Base-by-base conservation (phyloP, 2,329 filamentous ascomycete species). In the Alternaria novae-zelandiae region DNA sequence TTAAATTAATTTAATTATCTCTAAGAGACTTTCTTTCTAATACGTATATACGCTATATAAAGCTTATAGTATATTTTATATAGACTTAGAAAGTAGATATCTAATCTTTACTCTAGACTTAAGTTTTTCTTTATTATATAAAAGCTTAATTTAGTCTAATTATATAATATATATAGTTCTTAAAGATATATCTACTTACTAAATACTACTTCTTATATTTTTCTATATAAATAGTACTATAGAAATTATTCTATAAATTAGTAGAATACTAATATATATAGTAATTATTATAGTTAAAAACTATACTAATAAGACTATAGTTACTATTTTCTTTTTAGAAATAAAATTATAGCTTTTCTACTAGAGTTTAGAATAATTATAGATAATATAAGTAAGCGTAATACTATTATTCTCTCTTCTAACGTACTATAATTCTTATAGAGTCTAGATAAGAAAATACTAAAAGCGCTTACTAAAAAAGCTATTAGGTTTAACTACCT, bases 151-250 rank as follows among this genome's bases (percentile, higher is more conserved):
- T 5, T 79, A 74, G 15, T 89, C 86, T 49, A 82, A 88, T 67
- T 97, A 94, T 82, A 96, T 93, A 2, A 94, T 92, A 11, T 97
- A 93, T 78, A 88, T 86, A 59, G 91, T 96, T 45, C 88, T 84
- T 41, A 85, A 95, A 81, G 94, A 97, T 81, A 91, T 89, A 82
- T 97, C 93, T n/a, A 89, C 89, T 30, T 97, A 97, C 83, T 97
- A 93, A 81, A 88, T 89, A 56, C 94, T 94, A 1, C 82, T 87
- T 3, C 76, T 97, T 67, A 94, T 95, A 82, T 97, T 97, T 79
- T 80, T 89, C 75, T 87, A 94, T 73, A 74, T 81, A 12, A 90
- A 91, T 70, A 88, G 90, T 61, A 83, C 88, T 59, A 88, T 88
- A 54, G 87, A 91, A 71, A 79, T 91, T 60, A 92, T 97, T 49